A percentile compares a stretch with the other conserved stretches of the same genome.
Conservation (phyloP, 2,329 filamentous ascomycete species). For the Tolypocladium capitatum region DNA sequence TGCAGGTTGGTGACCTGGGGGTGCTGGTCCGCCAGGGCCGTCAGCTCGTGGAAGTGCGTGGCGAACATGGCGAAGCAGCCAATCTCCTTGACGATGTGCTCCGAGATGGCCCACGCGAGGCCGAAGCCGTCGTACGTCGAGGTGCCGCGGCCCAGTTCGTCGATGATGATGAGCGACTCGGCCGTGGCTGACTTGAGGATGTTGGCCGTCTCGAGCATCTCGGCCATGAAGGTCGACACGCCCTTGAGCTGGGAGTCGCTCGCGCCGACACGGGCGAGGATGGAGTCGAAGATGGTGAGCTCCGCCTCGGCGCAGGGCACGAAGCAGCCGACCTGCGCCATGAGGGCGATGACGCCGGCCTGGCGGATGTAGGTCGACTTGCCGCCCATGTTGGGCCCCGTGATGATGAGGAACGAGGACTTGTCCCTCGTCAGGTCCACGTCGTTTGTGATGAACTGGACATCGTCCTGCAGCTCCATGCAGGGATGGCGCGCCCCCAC, state of each 20-base stretch:
- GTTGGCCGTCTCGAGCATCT: constrained; percentile 98
- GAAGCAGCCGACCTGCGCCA: constrained; percentile 95
- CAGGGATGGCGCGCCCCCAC: constrained; percentile 91
- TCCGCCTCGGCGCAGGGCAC: constrained; percentile 86
- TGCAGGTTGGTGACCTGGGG: constrained; percentile 86
- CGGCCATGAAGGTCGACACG: constrained; percentile 97
- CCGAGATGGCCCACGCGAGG: constrained; percentile 96
- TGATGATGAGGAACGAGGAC: constrained; percentile 91
- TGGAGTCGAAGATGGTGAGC: constrained; percentile 90
- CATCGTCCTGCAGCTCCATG: constrained; percentile 96
- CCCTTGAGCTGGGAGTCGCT: constrained; percentile 96
- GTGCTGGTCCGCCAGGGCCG: constrained; percentile 75
- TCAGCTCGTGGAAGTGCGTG: constrained; percentile 96
- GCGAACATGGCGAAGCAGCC: constrained; percentile 91
- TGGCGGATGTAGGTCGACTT: constrained; percentile 98
- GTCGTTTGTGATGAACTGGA: constrained; percentile 98
- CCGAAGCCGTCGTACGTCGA: constrained; percentile 98
- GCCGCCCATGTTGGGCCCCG: constrained; percentile 96
- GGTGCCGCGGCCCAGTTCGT: constrained; percentile 90
- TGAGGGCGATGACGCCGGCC: constrained; percentile 89
- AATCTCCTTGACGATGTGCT: constrained; percentile 93
- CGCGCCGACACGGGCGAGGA: constrained; percentile 88
- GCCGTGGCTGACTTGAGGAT: constrained; percentile 93
- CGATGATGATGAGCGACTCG: constrained; percentile 95
- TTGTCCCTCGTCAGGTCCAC: constrained; percentile 64